Base-by-base conservation (phyloP, 306 rosid genomes). In the Canavalia gladiata region DNA sequence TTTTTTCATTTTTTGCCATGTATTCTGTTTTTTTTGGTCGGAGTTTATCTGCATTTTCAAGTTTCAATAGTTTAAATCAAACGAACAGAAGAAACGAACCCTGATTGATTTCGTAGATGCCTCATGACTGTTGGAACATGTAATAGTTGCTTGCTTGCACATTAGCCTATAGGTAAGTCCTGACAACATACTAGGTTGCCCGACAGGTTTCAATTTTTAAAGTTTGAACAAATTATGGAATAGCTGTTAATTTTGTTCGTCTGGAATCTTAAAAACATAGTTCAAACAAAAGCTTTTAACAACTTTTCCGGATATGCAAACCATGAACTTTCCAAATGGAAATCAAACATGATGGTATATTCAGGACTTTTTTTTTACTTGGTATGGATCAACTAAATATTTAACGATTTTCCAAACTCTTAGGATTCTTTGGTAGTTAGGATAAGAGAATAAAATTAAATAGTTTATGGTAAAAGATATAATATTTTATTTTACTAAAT, bases 61-160 rank as follows among this genome's bases (percentile, higher is more conserved):
- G 34, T 30, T 29, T 66, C 8, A 64, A 47, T 28, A 37, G 42
- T 13, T 55, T 10, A 50, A 57, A 67, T 58, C 86, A 35, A 59
- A 54, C 45, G 57, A 39, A 8, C 70, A 76, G 81, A 81, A 58
- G 49, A 18, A 18, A 18, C 75, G 33, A 60, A 84, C 18, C 47
- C 35, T 49, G 28, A 33, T 30, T 54, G 56, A 58, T 39, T 46
- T 11, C 52, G 7, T 39, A 45, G 83, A 63, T 86, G 78, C 78
- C 86, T 13, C 37, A 55, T 31, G 37, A 68, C 46, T 29, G 12
- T 74, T 66, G 42, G 77, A 77, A 84, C 56, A 81, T 37, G 73
- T 82, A 41, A 75, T 78, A 46, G 83, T 72, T 65, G 81, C 75
- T 52, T 74, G 76, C 82, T 70, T 79, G 85, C 78, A 68, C 76